Conservation (phyloP, 768 basidiomycete genomes). For the Mycena haematopus region DNA sequence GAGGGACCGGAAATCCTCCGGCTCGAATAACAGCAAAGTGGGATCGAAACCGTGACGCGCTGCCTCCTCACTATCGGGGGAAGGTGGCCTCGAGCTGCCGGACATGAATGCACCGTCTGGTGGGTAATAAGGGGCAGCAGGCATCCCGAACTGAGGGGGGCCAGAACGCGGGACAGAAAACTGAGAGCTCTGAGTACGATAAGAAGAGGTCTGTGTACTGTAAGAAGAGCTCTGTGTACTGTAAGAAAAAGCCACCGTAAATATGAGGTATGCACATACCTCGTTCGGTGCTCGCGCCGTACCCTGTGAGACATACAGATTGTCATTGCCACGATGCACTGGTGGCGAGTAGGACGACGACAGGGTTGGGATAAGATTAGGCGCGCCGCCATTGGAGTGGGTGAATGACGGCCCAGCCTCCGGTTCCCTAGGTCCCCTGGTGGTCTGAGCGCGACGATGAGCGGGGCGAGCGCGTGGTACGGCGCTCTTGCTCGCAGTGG, state of each 20-base stretch:
- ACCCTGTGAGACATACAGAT: background rate
- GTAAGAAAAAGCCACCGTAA: no score
- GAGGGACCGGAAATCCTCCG: slow-evolving; percentile 6
- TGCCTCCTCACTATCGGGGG: background rate
- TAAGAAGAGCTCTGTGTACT: no score
- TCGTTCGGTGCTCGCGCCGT: background rate
- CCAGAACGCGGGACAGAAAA: slow-evolving; percentile 1
- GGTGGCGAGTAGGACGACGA: background rate
- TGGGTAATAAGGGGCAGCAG: background rate
- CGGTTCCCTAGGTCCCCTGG: background rate
- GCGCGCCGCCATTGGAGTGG: background rate
- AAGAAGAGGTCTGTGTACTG: no score
- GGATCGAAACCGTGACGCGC: background rate
- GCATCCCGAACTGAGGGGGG: slow-evolving; percentile 7
- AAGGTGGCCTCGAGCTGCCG: background rate
- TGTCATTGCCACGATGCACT: background rate
- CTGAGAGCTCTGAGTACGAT: background rate
- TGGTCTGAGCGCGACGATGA: background rate
- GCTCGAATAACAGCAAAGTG: background rate
- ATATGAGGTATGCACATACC: background rate
- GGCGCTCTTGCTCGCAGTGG: background rate
- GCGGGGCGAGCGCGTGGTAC: background rate
- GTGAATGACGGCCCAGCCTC: background rate
- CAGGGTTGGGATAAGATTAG: background rate
- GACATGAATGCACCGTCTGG: background rate